phyloP scores from a whole-genome alignment of 202 grass and related monocot species.

The Zoysia matrella region DNA sequence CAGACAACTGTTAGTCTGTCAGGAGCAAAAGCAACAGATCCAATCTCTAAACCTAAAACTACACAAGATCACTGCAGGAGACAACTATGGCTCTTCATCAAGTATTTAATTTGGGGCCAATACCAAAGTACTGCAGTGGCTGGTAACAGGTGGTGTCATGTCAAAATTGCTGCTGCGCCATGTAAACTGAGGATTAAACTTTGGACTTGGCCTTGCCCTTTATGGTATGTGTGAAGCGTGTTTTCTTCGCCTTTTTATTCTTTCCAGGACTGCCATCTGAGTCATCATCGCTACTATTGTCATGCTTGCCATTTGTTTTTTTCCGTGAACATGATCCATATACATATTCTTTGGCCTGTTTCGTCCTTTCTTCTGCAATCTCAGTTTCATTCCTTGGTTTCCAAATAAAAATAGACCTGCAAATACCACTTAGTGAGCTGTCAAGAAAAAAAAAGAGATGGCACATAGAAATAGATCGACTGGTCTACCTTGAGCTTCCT shows the following conservation, averaged over 20 bases:
- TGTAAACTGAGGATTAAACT: conserved; percentile 29
- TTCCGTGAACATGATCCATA: conserved; percentile 54
- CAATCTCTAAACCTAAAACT: conserved; percentile 18
- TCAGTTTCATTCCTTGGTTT: conserved; percentile 58
- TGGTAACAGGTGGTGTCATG: not conserved
- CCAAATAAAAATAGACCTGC: conserved; percentile 93
- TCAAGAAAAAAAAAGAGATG: not conserved
- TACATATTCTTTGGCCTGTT: conserved; percentile 67
- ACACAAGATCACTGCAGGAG: not conserved
- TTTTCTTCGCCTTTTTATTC: conserved; percentile 64
- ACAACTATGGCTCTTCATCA: not conserved
- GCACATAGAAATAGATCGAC: not conserved
- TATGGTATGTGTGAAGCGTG: conserved; percentile 48
- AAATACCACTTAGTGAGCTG: conserved; percentile 2
- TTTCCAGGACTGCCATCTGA: conserved; percentile 55
- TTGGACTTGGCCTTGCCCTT: conserved; percentile 71
- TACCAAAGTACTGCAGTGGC: not conserved
- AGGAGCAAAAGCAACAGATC: conserved; percentile 32
- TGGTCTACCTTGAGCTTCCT: conserved; percentile 79
- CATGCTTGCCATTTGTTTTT: conserved; percentile 65
- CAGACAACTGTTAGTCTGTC: not conserved
- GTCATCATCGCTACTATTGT: conserved; percentile 63
- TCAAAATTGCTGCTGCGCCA: conserved; percentile 29
- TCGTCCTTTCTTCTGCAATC: conserved; percentile 43
- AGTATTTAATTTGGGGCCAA: conserved; percentile 6